Conservation (phyloP, 441 rosid species). For the Hura crepitans region DNA sequence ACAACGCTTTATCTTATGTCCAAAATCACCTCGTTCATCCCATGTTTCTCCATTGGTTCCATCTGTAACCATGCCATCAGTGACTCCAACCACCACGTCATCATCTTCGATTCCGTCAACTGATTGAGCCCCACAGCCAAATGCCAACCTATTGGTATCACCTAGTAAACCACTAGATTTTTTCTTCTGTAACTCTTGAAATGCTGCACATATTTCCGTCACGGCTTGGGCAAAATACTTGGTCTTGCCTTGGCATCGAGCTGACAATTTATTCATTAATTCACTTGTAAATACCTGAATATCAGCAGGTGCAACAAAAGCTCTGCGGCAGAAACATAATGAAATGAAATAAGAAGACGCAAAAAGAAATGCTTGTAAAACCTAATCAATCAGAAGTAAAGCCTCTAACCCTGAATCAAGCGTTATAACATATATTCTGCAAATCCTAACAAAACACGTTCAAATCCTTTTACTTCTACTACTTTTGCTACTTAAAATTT, state of each 20-base stretch:
- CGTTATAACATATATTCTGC: not conserved
- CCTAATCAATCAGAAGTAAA: no score
- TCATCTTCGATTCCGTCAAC: constrained; percentile 44
- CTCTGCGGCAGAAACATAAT: constrained; percentile 49
- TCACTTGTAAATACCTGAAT: constrained; percentile 81
- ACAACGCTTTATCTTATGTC: constrained; percentile 37
- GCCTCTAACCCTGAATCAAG: not conserved
- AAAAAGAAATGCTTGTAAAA: constrained; percentile 1
- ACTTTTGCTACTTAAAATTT: not conserved
- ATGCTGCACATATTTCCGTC: constrained; percentile 70
- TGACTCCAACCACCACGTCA: constrained; percentile 37
- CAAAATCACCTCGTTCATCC: constrained; percentile 35
- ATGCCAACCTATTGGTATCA: constrained; percentile 38
- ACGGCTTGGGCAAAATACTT: constrained; percentile 81
- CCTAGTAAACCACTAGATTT: constrained; percentile 41
- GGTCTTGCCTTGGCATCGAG: constrained; percentile 68
- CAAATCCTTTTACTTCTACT: not conserved
- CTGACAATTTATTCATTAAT: constrained; percentile 63
- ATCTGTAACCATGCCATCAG: constrained; percentile 29
- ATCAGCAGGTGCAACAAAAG: constrained; percentile 83
- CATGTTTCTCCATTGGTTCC: constrained; percentile 36
- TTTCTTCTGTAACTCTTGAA: constrained; percentile 56
- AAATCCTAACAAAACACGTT: not conserved
- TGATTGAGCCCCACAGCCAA: constrained; percentile 41
- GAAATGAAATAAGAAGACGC: constrained; percentile 14